Percentiles rank a stretch among this genome's conserved stretches.
Conservation (phyloP, 129 eudicot species). For the Centella asiatica region DNA sequence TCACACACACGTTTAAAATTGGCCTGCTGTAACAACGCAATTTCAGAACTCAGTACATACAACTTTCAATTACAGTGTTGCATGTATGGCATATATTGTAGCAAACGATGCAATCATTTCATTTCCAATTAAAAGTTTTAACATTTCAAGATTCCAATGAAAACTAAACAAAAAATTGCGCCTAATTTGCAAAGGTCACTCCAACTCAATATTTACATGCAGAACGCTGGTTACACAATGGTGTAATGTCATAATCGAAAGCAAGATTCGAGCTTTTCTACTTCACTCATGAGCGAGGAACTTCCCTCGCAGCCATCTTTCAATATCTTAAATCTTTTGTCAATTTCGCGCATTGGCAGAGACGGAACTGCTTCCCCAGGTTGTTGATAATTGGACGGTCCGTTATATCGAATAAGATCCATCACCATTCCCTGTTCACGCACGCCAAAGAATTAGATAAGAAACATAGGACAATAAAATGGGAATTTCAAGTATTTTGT, state of each 20-base stretch:
- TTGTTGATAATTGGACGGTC: constrained; percentile 9
- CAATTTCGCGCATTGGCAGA: constrained; percentile 16
- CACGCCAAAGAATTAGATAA: constrained; percentile 6
- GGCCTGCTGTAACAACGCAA: too few relatives aligned
- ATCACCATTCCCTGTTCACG: constrained; percentile 64
- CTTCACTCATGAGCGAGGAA: constrained; percentile 43
- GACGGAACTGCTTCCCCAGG: constrained; percentile 13
- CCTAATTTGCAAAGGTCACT: too few relatives aligned
- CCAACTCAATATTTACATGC: too few relatives aligned
- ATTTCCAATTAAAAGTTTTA: too few relatives aligned
- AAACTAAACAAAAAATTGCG: too few relatives aligned
- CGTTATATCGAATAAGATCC: constrained; percentile 45
- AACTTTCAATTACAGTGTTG: too few relatives aligned
- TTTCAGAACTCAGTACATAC: too few relatives aligned
- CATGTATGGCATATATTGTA: too few relatives aligned
- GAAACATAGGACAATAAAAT: not conserved
- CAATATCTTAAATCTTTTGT: constrained; percentile 38
- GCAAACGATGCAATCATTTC: too few relatives aligned
- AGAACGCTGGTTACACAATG: too few relatives aligned
- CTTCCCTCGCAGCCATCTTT: constrained; percentile 62
- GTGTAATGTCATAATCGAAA: constrained; percentile 9
- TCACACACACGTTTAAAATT: too few relatives aligned
- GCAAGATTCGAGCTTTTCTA: constrained; percentile 49
- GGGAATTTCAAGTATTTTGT: not conserved
- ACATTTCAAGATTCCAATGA: too few relatives aligned